Percentiles rank a stretch among this genome's conserved stretches.
These are phyloP conservation scores for Apiospora sp. DNA, from an alignment of 2,329 filamentous ascomycete genomes.

Conservation along the genomic window DNA sequence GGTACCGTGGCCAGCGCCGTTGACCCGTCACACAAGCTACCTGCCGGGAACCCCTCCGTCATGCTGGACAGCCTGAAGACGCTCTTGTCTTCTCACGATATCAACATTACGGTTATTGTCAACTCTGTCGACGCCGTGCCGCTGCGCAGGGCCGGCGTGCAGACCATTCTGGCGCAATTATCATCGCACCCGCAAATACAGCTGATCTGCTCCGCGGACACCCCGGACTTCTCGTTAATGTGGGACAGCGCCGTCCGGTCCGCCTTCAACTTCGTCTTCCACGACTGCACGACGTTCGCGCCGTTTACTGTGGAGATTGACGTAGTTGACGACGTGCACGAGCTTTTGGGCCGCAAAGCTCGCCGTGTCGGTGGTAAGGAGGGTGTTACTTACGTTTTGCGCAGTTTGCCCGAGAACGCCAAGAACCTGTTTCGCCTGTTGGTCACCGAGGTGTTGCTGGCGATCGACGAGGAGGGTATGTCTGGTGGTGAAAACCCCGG, in stretches of 20 bases:
- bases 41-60: slow-evolving; percentile 70
- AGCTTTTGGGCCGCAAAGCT: slow-evolving; percentile 82
- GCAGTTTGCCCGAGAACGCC: slow-evolving; percentile 90
- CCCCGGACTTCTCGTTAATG: slow-evolving; percentile 84
- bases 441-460: slow-evolving; percentile 81
- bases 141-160: slow-evolving; percentile 74
- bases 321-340: slow-evolving; percentile 89
- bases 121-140: slow-evolving; percentile 86
- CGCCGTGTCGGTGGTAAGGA: slow-evolving; percentile 86
- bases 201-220: slow-evolving; percentile 84
- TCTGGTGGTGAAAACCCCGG: slow-evolving; percentile 66
- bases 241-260: slow-evolving; percentile 90
- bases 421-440: slow-evolving; percentile 85
- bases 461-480: slow-evolving; percentile 67
- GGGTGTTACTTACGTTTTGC: slow-evolving; percentile 89
- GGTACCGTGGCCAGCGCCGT: slow-evolving; percentile 73
- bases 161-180: slow-evolving; percentile 78
- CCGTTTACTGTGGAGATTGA: slow-evolving; percentile 79
- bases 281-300: slow-evolving; percentile 91
- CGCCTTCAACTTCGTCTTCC: slow-evolving; percentile 86
- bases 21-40: slow-evolving; percentile 55
- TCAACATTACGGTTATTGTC: slow-evolving; percentile 72
- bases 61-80: slow-evolving; percentile 73
- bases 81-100: slow-evolving; percentile 61
- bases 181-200: slow-evolving; percentile 76